Conservation (phyloP, 306 rosid genomes). For the barrel medic (Medicago truncatula) region DNA sequence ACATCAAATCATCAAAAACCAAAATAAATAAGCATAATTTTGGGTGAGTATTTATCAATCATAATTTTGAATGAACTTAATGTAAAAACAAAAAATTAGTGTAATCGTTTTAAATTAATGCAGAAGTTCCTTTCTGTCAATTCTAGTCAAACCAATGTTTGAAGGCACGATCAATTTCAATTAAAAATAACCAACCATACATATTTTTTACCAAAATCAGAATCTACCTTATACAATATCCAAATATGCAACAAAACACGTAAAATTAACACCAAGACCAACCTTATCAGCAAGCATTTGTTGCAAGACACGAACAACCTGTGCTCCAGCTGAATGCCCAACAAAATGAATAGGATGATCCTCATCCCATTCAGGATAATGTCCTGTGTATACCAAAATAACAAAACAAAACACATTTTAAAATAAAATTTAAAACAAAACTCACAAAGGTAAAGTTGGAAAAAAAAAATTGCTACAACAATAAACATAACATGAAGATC, state of each 20-base stretch:
- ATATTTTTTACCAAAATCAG: neutral
- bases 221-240: neutral
- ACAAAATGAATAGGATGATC: slow-evolving; percentile 96
- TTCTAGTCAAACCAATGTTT: neutral
- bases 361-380: slow-evolving; percentile 97
- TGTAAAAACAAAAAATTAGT: neutral
- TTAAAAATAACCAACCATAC: neutral
- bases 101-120: neutral
- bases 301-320: slow-evolving; percentile 90
- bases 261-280: slow-evolving; percentile 22
- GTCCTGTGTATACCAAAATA: slow-evolving; percentile 58
- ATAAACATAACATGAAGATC: slow-evolving; percentile 36
- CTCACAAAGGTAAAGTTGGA: neutral
- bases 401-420: slow-evolving; percentile 33
- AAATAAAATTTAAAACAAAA: neutral
- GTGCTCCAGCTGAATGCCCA: slow-evolving; percentile 97
- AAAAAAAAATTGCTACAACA: neutral
- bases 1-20: slow-evolving; percentile 31
- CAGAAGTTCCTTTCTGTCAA: neutral
- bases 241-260: neutral
- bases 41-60: neutral
- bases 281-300: slow-evolving; percentile 99
- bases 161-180: neutral
- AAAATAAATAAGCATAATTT: neutral
- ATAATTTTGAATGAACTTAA: neutral